phyloP scores from a whole-genome alignment of 2,329 filamentous ascomycete genomes.

The Xylariaceae sp. region DNA sequence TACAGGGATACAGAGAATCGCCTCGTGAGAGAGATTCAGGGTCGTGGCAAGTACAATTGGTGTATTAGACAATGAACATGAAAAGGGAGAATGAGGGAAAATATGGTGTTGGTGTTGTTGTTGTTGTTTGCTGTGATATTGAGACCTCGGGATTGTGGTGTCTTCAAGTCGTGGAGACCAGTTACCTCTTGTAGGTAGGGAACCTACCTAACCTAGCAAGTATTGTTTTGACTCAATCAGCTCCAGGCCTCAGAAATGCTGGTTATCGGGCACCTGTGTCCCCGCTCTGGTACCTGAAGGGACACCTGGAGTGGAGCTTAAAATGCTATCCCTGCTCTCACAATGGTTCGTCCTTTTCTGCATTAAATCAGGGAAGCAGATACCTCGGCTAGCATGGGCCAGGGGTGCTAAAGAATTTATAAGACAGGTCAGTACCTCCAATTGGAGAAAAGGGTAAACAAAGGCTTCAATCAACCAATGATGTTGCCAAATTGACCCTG shows the following conservation, averaged over 20 bases:
- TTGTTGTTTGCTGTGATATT: too few relatives aligned
- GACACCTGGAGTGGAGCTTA: too few relatives aligned
- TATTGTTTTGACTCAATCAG: neutral
- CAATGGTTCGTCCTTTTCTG: too few relatives aligned
- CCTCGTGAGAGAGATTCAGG: neutral
- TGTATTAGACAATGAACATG: neutral
- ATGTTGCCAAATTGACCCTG: neutral
- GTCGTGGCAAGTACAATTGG: neutral
- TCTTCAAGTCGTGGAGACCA: neutral
- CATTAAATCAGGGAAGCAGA: neutral
- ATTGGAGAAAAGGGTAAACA: constrained; percentile 16
- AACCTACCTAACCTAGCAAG: too few relatives aligned
- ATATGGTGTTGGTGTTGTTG: neutral
- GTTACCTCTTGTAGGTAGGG: too few relatives aligned
- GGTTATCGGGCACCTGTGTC: too few relatives aligned
- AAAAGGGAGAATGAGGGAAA: neutral
- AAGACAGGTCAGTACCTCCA: constrained; percentile 5
- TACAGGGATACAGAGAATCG: neutral
- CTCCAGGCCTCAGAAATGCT: too few relatives aligned
- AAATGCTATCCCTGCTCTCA: too few relatives aligned
- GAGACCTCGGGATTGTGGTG: neutral
- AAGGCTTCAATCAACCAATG: constrained; percentile 5
- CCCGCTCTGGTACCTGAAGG: too few relatives aligned
- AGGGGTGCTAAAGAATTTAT: constrained; percentile 1
- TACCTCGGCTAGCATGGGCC: constrained; percentile 1